Conservation (phyloP, 345 rosid genomes). For the Viola odorata region DNA sequence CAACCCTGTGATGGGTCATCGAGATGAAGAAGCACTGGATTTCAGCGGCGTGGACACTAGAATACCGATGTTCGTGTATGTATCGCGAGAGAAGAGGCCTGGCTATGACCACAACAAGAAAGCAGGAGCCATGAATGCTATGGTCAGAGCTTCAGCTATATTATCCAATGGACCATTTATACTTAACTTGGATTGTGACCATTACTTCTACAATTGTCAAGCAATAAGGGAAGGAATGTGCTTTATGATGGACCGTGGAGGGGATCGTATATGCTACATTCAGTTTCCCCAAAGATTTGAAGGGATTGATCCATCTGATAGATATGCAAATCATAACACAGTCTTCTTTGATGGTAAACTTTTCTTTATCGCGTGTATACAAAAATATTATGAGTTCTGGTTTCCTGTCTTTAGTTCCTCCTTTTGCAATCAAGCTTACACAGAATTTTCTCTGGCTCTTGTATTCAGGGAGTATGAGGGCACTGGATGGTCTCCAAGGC, state of each 20-base stretch:
- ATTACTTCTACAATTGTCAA: slow-evolving; percentile 63
- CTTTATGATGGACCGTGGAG: slow-evolving; percentile 98
- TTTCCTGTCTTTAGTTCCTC: not conserved
- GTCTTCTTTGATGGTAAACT: slow-evolving; percentile 77
- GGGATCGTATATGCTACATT: slow-evolving; percentile 81
- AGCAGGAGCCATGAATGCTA: slow-evolving; percentile 91
- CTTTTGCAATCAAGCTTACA: not conserved
- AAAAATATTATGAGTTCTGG: not conserved
- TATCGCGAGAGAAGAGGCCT: slow-evolving; percentile 77
- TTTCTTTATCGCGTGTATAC: too few relatives aligned
- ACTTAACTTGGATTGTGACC: slow-evolving; percentile 85
- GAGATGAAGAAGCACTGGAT: slow-evolving; percentile 56
- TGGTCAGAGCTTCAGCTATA: slow-evolving; percentile 92
- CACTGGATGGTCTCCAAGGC: slow-evolving; percentile 90
- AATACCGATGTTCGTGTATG: slow-evolving; percentile 77
- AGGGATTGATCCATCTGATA: slow-evolving; percentile 94
- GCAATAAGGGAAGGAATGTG: slow-evolving; percentile 92
- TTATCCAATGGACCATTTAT: slow-evolving; percentile 83
- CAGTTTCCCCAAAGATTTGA: slow-evolving; percentile 93
- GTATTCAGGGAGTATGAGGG: slow-evolving; percentile 80
- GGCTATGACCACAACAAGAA: slow-evolving; percentile 90
- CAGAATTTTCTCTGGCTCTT: not conserved
- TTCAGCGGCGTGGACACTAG: slow-evolving; percentile 73
- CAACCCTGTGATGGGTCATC: slow-evolving; percentile 64
- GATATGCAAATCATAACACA: slow-evolving; percentile 84